Conservation (phyloP, 73 alveolate genomes). For the Urostyla sp. region DNA sequence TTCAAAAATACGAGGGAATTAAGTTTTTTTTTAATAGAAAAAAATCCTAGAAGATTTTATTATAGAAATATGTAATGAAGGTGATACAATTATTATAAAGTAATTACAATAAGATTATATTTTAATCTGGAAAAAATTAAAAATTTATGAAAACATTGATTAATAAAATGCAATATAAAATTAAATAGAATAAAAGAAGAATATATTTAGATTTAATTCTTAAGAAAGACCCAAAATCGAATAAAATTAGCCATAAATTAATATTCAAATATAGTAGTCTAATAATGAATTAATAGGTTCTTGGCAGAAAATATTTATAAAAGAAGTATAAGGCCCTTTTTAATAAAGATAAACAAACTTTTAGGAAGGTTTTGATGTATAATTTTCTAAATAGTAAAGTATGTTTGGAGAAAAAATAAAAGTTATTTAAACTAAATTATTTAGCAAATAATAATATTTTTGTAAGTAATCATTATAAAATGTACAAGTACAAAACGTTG, state of each 20-base stretch:
- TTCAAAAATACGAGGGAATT: background rate
- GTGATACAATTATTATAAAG: background rate
- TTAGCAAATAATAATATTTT: conserved; percentile 13
- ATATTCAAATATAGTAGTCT: background rate
- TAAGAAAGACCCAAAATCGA: conserved; percentile 16
- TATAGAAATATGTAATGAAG: conserved; percentile 1
- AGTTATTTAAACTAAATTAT: background rate
- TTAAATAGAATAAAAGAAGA: background rate
- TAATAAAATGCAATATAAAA: background rate
- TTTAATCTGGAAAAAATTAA: conserved; percentile 46
- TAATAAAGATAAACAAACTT: background rate
- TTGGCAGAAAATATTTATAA: conserved; percentile 19
- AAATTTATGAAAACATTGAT: background rate
- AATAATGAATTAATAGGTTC: conserved; percentile 6
- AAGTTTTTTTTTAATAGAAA: background rate
- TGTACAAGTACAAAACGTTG: background rate
- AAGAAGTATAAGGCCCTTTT: conserved; percentile 27
- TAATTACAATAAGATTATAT: conserved; percentile 6
- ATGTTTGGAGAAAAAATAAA: conserved; percentile 4
- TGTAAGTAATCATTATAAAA: background rate
- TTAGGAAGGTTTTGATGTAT: conserved; percentile 20
- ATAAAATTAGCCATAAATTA: background rate
- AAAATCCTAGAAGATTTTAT: background rate
- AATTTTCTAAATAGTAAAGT: conserved; percentile 1
- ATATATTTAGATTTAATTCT: conserved; percentile 25